A percentile compares a stretch with the other conserved stretches of the same genome.
Conservation (phyloP, 106 monocot genomes). For the Phalaenopsis equestris region DNA sequence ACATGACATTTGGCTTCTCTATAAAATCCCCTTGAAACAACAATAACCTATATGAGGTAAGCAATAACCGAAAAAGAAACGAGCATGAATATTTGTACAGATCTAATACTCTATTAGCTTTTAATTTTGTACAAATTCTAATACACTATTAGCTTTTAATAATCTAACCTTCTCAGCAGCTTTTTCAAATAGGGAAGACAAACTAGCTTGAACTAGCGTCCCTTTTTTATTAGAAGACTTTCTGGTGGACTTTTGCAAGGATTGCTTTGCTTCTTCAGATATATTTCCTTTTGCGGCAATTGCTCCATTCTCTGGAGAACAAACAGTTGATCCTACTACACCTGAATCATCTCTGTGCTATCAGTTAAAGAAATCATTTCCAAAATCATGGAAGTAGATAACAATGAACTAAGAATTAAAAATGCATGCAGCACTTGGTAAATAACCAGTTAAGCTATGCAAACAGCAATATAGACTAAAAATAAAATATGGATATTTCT, state of each 20-base stretch:
- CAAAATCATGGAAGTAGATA: not conserved
- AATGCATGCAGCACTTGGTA: not conserved
- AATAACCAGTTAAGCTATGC: not conserved
- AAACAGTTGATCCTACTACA: constrained; percentile 9
- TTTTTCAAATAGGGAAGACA: constrained; percentile 71
- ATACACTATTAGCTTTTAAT: not conserved
- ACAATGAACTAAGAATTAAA: not conserved
- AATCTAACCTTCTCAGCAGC: constrained; percentile 44
- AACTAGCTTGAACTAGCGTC: constrained; percentile 52
- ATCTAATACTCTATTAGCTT: not conserved
- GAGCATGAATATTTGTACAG: not conserved
- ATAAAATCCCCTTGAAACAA: not conserved
- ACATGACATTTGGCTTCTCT: not conserved
- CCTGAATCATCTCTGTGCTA: constrained; percentile 25
- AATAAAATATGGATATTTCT: constrained; percentile 35
- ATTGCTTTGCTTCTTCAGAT: constrained; percentile 12
- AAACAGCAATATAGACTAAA: not conserved
- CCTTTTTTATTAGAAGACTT: constrained; percentile 38
- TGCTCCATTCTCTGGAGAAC: constrained; percentile 10
- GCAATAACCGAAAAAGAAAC: not conserved
- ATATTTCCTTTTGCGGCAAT: constrained; percentile 6
- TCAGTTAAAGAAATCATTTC: constrained; percentile 21
- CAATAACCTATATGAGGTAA: not conserved
- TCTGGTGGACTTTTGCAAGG: constrained; percentile 19
- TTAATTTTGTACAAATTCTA: not conserved